Conservation (phyloP, 257 asterid genomes). For the Nicotiana tabacum region DNA sequence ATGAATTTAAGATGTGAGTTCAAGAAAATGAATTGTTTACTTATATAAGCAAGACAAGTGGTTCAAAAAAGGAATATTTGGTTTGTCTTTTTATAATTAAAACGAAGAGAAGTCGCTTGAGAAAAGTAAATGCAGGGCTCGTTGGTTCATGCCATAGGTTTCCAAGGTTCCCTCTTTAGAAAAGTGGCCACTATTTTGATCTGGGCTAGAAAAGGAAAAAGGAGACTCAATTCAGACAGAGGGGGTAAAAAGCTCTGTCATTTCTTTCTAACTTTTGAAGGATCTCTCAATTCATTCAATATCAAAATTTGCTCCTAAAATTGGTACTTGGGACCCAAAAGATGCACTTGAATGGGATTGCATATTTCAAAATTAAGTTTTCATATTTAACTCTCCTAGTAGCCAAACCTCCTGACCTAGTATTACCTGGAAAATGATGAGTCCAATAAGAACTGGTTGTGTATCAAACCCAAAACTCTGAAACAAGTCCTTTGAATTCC, state of each 20-base stretch:
- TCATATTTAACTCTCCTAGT: background rate
- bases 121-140: background rate
- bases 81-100: background rate
- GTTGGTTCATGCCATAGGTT: background rate
- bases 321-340: background rate
- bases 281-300: background rate
- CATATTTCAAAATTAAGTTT: background rate
- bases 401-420: background rate
- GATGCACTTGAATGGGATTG: constrained; percentile 6
- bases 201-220: background rate
- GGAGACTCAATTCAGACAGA: background rate
- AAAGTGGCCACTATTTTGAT: background rate
- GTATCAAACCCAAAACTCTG: constrained; percentile 98
- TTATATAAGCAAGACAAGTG: background rate
- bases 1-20: background rate
- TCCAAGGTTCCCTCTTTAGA: background rate
- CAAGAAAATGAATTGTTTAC: background rate
- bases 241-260: background rate
- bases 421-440: constrained; percentile 86
- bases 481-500: constrained; percentile 90
- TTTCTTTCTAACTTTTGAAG: background rate
- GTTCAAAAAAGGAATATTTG: background rate
- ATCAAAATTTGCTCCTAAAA: background rate
- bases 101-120: background rate
- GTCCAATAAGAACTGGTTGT: constrained; percentile 96